Evolutionary conservation across 2,329 filamentous ascomycete species (phyloP).

Genomic region (Elsinoe australis): DNA sequence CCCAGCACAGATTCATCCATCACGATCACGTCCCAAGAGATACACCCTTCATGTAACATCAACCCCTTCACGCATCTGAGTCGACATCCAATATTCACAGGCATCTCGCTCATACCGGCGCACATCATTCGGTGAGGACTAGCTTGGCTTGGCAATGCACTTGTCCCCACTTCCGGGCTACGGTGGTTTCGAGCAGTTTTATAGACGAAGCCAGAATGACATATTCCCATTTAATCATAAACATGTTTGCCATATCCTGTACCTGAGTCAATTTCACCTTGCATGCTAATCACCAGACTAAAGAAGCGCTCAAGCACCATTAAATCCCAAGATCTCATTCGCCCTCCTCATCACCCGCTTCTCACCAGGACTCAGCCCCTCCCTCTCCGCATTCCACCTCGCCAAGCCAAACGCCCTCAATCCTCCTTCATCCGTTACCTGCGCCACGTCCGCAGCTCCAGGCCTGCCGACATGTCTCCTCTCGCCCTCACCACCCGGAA

Average conservation of each 20-base stretch:
- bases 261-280: neutral
- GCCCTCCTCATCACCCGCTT: conserved; percentile 44
- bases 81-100: conserved; percentile 7
- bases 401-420: conserved; percentile 49
- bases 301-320: no score
- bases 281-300: no score
- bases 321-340: conserved; percentile 50
- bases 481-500: conserved; percentile 57
- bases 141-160: neutral
- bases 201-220: conserved; percentile 17
- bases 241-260: neutral
- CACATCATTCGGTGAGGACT: neutral
- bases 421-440: conserved; percentile 29
- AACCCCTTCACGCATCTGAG: conserved; percentile 12
- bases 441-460: conserved; percentile 33
- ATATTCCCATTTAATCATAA: neutral
- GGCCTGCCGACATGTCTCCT: conserved; percentile 39
- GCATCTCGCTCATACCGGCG: conserved; percentile 11
- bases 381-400: conserved; percentile 41
- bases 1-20: conserved; percentile 7
- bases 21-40: conserved; percentile 12
- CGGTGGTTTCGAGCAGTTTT: conserved; percentile 2
- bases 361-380: conserved; percentile 44
- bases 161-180: neutral
- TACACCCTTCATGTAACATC: conserved; percentile 16